phyloP scores from a whole-genome alignment of 2,329 filamentous ascomycete genomes.

The Aspergillus versicolor region DNA sequence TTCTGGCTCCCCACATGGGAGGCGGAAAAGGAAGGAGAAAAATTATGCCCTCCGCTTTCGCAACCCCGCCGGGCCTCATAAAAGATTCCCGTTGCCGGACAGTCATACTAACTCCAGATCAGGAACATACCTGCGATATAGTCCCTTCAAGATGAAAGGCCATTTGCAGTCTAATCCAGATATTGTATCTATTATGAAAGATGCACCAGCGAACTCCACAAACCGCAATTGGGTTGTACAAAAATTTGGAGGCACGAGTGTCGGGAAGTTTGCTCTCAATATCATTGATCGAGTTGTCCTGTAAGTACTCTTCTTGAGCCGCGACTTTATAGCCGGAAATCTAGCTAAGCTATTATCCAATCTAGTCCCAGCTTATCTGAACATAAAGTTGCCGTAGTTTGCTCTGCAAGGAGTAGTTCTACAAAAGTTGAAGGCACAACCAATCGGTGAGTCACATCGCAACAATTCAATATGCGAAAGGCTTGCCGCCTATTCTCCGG shows the following conservation, averaged over 20 bases:
- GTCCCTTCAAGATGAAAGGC: conserved; percentile 18
- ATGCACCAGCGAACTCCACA: conserved; percentile 15
- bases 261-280: conserved; percentile 86
- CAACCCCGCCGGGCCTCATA: conserved; percentile 26
- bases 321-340: conserved; percentile 1
- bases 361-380: conserved; percentile 60
- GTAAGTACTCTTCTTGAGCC: conserved; percentile 37
- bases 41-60: conserved; percentile 27
- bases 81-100: conserved; percentile 23
- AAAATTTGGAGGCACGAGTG: conserved; percentile 93
- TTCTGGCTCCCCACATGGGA: conserved; percentile 17
- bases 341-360: conserved; percentile 4
- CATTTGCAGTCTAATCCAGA: conserved; percentile 13
- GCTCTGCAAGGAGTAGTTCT: conserved; percentile 89
- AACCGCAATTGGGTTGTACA: conserved; percentile 74
- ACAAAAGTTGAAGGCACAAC: conserved; percentile 95
- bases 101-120: conserved; percentile 10
- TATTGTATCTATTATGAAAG: conserved; percentile 16
- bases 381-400: conserved; percentile 85
- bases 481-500: neutral
- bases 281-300: conserved; percentile 71
- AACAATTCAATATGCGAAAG: neutral
- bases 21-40: conserved; percentile 19
- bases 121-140: conserved; percentile 10
- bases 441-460: conserved; percentile 69